Conservation (phyloP, 2,329 filamentous ascomycete genomes). For the Lecanoromycetidae sp. region DNA sequence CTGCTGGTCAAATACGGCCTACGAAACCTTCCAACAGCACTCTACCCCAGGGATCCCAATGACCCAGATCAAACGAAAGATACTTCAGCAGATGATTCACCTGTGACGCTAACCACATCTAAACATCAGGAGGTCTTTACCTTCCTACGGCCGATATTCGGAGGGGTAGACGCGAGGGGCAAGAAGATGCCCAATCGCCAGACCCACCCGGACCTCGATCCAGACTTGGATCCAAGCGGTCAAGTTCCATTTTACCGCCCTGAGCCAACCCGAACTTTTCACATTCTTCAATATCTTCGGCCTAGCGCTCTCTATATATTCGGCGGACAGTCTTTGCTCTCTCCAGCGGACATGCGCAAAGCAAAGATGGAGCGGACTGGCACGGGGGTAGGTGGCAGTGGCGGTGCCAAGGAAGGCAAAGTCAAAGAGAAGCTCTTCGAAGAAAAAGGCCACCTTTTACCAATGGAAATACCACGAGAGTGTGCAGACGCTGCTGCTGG, state of each 20-base stretch:
- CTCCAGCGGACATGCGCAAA: constrained; percentile 27
- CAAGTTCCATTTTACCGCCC: constrained; percentile 34
- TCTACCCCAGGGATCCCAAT: constrained; percentile 39
- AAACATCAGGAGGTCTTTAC: constrained; percentile 72
- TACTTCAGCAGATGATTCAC: constrained; percentile 30
- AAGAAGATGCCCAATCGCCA: constrained; percentile 26
- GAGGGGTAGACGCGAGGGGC: constrained; percentile 22
- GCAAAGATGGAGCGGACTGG: constrained; percentile 33
- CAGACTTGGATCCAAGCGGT: constrained; percentile 23
- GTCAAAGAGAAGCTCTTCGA: constrained; percentile 56
- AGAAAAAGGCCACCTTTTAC: constrained; percentile 63
- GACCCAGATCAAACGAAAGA: constrained; percentile 49
- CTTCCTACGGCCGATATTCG: constrained; percentile 36
- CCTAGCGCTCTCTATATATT: constrained; percentile 37
- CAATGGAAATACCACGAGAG: constrained; percentile 62
- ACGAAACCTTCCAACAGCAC: constrained; percentile 54
- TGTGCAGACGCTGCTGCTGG: constrained; percentile 49
- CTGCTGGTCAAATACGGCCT: constrained; percentile 62
- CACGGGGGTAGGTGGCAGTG: constrained; percentile 30
- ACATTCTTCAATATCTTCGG: constrained; percentile 31
- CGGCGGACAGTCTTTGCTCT: constrained; percentile 33
- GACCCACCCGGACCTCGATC: constrained; percentile 38
- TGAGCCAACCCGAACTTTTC: constrained; percentile 30
- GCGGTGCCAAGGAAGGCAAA: constrained; percentile 48
- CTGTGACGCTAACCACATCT: constrained; percentile 61